Base-by-base conservation (phyloP, 768 basidiomycete genomes). In the Suillus luteus region DNA sequence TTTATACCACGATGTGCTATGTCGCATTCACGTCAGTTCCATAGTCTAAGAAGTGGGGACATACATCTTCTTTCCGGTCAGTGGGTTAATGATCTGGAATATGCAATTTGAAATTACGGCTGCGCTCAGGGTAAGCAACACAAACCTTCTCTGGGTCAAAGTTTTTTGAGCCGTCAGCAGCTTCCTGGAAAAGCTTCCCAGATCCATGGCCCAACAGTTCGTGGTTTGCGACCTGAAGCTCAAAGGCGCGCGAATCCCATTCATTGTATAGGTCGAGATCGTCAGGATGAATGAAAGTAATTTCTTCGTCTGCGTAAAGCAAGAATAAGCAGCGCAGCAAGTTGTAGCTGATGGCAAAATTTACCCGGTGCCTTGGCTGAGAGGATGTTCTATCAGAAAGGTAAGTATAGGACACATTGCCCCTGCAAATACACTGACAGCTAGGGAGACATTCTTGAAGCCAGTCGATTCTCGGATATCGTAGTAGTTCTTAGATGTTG, bases 221-320 rank as follows among this genome's bases (percentile, higher is more conserved):
- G 73, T 95, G 94, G 71, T 92, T 94, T 12, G 94, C 94, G 22
- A 96, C 93, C 69, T 95, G 94, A 0, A 96, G 79, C 68, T 95
- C 93, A 69, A 95, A 95, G 0, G 92, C 86, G 19, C 84, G 82
- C 41, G 80, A 84, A 65, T 93, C 90, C 92, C 91, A 95, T 41
- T 82, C 79, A 68, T 90, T 87, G 77, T 91, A 94, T 15, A 92
- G 77, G 9, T 81, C 83, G 27, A 85, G 80, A 70, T 95, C 94
- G 64, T 89, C 87, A 11, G 90, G 89, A 59, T 91, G 89, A 60
- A 95, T 84, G 73, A 96, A 95, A 0, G 93, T 92, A 31, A 91
- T 72, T 70, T 88, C 85, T 72, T 95, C 89, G 64, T 87, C 90
- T 91, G 51, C 19, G 55, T 44, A 49, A 57, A 15, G 46, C 49